These are phyloP conservation scores for Rhodosporidiobolus odoratus DNA, from an alignment of 768 basidiomycete species.

Conservation along the genomic window DNA sequence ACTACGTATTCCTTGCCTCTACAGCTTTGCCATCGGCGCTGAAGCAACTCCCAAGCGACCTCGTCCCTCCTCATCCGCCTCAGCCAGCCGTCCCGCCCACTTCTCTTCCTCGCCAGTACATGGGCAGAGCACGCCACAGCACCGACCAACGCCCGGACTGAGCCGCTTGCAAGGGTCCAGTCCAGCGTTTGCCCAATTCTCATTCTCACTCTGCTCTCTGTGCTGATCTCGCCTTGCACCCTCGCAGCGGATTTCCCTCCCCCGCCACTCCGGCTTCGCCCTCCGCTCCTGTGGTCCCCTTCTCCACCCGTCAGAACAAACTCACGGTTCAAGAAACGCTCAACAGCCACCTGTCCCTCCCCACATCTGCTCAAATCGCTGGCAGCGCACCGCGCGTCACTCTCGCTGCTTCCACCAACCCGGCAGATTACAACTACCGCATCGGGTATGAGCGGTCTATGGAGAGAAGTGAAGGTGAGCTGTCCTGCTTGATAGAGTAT, in stretches of 20 bases:
- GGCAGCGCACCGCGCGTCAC: constrained; percentile 41
- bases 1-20: background rate
- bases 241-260: constrained; percentile 17
- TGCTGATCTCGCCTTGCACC: background rate
- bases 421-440: constrained; percentile 56
- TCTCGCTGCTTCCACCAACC: constrained; percentile 42
- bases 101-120: constrained; percentile 23
- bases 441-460: constrained; percentile 93
- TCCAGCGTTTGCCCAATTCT: background rate
- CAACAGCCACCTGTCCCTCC: constrained; percentile 45
- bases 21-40: constrained; percentile 15
- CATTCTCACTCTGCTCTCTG: background rate
- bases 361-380: constrained; percentile 26
- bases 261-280: constrained; percentile 19
- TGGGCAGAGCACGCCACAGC: constrained; percentile 13
- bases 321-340: constrained; percentile 45
- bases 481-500: background rate
- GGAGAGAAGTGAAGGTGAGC: constrained; percentile 71
- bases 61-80: background rate
- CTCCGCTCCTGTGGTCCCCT: constrained; percentile 20
- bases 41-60: constrained; percentile 23
- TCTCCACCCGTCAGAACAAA: constrained; percentile 9
- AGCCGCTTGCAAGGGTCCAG: constrained; percentile 19
- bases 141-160: constrained; percentile 14
- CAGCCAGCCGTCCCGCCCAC: background rate